These are phyloP conservation scores for Ogataea pignaliae DNA, from an alignment of 805 yeast genomes.

Conservation along the genomic window DNA sequence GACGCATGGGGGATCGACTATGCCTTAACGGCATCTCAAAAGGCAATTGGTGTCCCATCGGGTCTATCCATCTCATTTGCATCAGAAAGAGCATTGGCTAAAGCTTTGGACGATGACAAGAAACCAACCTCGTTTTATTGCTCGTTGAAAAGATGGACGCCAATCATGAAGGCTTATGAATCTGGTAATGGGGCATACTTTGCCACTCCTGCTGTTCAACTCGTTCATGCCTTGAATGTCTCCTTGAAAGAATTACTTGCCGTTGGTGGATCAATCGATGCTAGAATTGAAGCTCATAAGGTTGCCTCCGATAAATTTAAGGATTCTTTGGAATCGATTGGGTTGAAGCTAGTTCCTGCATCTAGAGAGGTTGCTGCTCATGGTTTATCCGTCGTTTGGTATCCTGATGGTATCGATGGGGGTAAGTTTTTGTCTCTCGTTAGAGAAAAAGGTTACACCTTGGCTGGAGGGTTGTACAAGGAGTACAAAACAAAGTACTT, in stretches of 20 bases:
- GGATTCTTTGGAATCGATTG: slow-evolving; percentile 48
- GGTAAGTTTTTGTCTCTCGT: slow-evolving; percentile 57
- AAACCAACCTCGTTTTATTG: slow-evolving; percentile 59
- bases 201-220: slow-evolving; percentile 95
- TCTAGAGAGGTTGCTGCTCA: slow-evolving; percentile 65
- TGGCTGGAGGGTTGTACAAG: slow-evolving; percentile 89
- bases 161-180: slow-evolving; percentile 85
- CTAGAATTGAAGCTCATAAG: slow-evolving; percentile 60
- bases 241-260: slow-evolving; percentile 67
- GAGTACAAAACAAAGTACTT: slow-evolving; percentile 77
- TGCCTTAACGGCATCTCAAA: slow-evolving; percentile 89
- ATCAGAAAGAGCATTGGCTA: slow-evolving; percentile 67
- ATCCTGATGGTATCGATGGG: slow-evolving; percentile 71
- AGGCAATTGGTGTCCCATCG: slow-evolving; percentile 92
- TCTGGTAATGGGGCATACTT: slow-evolving; percentile 75
- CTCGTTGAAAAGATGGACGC: slow-evolving; percentile 78
- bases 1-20: slow-evolving; percentile 88
- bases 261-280: slow-evolving; percentile 38
- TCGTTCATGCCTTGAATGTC: slow-evolving; percentile 72
- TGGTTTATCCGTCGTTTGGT: slow-evolving; percentile 81
- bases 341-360: slow-evolving; percentile 65
- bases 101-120: slow-evolving; percentile 42
- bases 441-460: slow-evolving; percentile 61
- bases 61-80: slow-evolving; percentile 80
- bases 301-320: slow-evolving; percentile 64